Percentiles rank a stretch among this genome's conserved stretches.
These are phyloP conservation scores for Aspergillus panamensis DNA, from an alignment of 495 filamentous ascomycete genomes.

Conservation along the genomic window DNA sequence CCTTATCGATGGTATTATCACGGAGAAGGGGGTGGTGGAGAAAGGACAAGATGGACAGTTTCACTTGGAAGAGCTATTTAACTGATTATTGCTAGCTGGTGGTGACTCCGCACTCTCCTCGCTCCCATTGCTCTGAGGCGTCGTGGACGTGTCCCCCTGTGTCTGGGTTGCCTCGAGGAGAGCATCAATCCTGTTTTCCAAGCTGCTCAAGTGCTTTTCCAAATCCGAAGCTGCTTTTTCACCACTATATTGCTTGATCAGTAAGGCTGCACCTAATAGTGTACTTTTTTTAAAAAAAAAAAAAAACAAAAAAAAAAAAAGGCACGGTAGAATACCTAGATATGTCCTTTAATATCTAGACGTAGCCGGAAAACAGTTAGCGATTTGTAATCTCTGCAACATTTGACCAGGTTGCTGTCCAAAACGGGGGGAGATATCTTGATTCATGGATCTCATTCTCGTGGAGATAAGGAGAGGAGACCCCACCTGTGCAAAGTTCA, in stretches of 20 bases:
- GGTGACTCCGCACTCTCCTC: slow-evolving; percentile 11
- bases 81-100: slow-evolving; percentile 13
- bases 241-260: slow-evolving; percentile 36
- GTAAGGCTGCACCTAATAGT: background rate
- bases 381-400: background rate
- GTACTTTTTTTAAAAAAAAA: too few relatives aligned
- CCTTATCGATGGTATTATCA: slow-evolving; percentile 91
- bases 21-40: slow-evolving; percentile 83
- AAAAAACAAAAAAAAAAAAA: too few relatives aligned
- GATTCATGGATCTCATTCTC: background rate
- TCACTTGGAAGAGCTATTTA: slow-evolving; percentile 58
- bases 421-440: slow-evolving; percentile 21
- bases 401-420: background rate
- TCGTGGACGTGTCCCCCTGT: background rate
- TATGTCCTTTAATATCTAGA: slow-evolving; percentile 1
- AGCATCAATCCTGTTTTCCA: slow-evolving; percentile 58
- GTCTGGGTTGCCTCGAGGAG: slow-evolving; percentile 49
- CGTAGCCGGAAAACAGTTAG: background rate
- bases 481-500: slow-evolving; percentile 5
- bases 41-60: slow-evolving; percentile 73
- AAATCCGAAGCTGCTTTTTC: slow-evolving; percentile 54
- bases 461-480: background rate
- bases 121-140: slow-evolving; percentile 1
- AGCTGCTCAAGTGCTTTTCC: slow-evolving; percentile 49
- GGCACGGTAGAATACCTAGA: background rate